These are phyloP conservation scores for Prasinococcaceae sp. DNA, from an alignment of 139 green algal genomes.

Conservation along the genomic window DNA sequence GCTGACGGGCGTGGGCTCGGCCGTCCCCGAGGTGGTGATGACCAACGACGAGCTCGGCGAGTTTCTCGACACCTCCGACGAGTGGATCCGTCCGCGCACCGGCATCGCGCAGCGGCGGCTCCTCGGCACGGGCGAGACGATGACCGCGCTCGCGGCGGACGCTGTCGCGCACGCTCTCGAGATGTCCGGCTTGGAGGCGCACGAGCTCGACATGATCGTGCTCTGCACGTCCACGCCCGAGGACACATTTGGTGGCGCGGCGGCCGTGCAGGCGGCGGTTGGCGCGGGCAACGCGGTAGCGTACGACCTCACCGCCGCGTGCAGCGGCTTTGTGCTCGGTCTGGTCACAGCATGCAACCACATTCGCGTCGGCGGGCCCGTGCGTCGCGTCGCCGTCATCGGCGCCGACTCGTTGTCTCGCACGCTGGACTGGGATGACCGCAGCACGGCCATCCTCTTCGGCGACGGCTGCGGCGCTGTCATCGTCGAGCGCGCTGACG, in stretches of 20 bases:
- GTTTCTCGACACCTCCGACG: slow-evolving; percentile 91
- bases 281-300: slow-evolving; percentile 68
- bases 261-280: slow-evolving; percentile 54
- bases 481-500: slow-evolving; percentile 22
- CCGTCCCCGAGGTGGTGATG: slow-evolving; percentile 55
- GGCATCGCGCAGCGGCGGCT: slow-evolving; percentile 68
- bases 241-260: slow-evolving; percentile 72
- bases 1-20: slow-evolving; percentile 61
- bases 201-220: slow-evolving; percentile 82
- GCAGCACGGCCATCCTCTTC: slow-evolving; percentile 94
- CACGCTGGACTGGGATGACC: slow-evolving; percentile 79
- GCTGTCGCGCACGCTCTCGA: slow-evolving; percentile 57
- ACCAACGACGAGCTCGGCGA: slow-evolving; percentile 78
- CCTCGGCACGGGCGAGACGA: slow-evolving; percentile 28
- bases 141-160: slow-evolving; percentile 42
- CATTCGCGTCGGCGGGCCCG: too few species aligned
- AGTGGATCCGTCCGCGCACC: slow-evolving; percentile 87
- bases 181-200: slow-evolving; percentile 62
- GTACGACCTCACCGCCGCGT: slow-evolving; percentile 94
- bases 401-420: slow-evolving; percentile 82
- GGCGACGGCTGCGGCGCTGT: slow-evolving; percentile 86
- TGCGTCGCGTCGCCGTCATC: slow-evolving; percentile 73
- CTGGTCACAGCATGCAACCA: slow-evolving; percentile 73
- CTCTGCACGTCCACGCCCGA: slow-evolving; percentile 87
- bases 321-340: slow-evolving; percentile 89